phyloP scores from a whole-genome alignment of 1,284 basidiomycete genomes.

The Trametes pubescens region DNA sequence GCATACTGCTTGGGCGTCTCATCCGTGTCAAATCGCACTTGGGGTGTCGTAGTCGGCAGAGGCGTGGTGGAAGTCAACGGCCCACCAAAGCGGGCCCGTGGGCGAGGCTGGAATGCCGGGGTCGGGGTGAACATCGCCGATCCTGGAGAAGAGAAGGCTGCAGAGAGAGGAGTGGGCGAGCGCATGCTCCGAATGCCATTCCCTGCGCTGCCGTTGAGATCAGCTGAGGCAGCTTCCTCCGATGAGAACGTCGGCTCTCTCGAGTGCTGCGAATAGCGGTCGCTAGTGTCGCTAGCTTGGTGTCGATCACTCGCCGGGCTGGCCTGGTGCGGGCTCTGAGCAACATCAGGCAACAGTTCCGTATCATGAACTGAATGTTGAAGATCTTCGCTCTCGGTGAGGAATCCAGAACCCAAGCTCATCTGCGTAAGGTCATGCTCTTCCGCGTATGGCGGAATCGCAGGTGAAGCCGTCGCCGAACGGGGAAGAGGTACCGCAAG shows the following conservation, averaged over 20 bases:
- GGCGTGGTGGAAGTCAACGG: constrained; percentile 40
- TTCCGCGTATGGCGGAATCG: constrained; percentile 44
- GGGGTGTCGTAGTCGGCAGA: constrained; percentile 32
- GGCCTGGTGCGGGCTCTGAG: constrained; percentile 1
- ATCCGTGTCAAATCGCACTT: constrained; percentile 30
- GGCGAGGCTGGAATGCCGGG: constrained; percentile 64
- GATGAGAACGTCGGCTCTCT: constrained; percentile 76
- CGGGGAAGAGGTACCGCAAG: constrained; percentile 62
- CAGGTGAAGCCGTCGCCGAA: constrained; percentile 56
- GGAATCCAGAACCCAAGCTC: constrained; percentile 24
- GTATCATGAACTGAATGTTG: constrained; percentile 20
- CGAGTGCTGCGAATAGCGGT: constrained; percentile 21
- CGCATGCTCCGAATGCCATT: constrained; percentile 27
- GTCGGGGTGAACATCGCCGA: constrained; percentile 63
- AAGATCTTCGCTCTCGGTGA: constrained; percentile 16
- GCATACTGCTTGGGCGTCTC: constrained; percentile 33
- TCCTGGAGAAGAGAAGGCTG: constrained; percentile 49
- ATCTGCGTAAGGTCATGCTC: constrained; percentile 31
- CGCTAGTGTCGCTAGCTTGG: constrained; percentile 17
- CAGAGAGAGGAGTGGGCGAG: constrained; percentile 48
- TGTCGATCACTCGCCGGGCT: constrained; percentile 3
- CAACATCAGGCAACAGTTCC: constrained; percentile 27
- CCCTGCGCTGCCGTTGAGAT: constrained; percentile 25
- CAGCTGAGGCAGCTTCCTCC: constrained; percentile 42
- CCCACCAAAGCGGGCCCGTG: constrained; percentile 66